These are phyloP conservation scores for Ophiostoma australiae DNA, from an alignment of 2,329 filamentous ascomycete genomes.

Conservation along the genomic window DNA sequence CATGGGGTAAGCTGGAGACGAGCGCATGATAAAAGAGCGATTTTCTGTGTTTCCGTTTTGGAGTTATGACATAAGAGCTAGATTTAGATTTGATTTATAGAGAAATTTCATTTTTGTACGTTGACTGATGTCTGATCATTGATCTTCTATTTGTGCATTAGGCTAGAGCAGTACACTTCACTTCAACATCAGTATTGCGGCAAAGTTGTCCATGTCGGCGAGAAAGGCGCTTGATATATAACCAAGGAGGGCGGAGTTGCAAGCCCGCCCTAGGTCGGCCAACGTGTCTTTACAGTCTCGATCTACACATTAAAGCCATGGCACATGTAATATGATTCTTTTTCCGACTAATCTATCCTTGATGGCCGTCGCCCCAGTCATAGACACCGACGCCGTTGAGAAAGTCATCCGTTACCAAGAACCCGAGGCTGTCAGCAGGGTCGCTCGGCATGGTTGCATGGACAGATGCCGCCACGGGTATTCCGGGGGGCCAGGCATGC, in stretches of 20 bases:
- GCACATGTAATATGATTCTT: neutral
- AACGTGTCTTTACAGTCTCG: neutral
- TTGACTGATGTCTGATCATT: neutral
- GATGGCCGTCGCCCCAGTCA: neutral
- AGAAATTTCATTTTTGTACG: no score
- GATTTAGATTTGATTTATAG: neutral
- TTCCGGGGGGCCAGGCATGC: neutral
- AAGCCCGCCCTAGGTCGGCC: neutral
- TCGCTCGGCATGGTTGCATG: neutral
- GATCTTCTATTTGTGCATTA: neutral
- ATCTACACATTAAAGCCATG: neutral
- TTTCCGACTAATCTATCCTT: neutral
- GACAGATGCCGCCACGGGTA: neutral
- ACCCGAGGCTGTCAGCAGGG: neutral
- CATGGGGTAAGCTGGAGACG: conserved; percentile 43
- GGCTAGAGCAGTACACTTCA: neutral
- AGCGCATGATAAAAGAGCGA: neutral
- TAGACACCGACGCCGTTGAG: neutral
- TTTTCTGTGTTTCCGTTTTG: neutral
- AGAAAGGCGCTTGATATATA: neutral
- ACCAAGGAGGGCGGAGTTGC: neutral
- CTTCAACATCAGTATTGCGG: neutral
- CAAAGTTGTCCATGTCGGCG: neutral
- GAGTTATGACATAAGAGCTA: neutral
- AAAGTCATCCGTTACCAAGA: neutral